Percentiles rank a stretch among this genome's conserved stretches.
phyloP scores from a whole-genome alignment of 1,284 basidiomycete species.

The Cryptococcus jaspeensis region DNA sequence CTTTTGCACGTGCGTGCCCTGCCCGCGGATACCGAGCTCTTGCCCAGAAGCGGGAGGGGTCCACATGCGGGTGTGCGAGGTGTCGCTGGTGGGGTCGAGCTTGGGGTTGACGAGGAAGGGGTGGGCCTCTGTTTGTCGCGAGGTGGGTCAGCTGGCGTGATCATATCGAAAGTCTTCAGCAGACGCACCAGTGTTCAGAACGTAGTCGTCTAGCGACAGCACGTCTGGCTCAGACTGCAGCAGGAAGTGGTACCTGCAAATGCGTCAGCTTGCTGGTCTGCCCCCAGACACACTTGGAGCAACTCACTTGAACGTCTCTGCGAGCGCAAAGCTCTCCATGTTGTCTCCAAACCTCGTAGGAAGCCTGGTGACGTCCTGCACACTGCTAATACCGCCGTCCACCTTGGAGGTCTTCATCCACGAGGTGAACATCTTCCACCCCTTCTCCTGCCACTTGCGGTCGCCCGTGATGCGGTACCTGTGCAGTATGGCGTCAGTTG shows the following conservation, averaged over 20 bases:
- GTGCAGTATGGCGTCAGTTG: slow-evolving; percentile 18
- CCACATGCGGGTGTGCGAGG: slow-evolving; percentile 32
- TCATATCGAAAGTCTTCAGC: not conserved
- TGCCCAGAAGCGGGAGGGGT: slow-evolving; percentile 11
- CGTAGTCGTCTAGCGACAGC: slow-evolving; percentile 59
- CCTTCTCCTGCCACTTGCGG: slow-evolving; percentile 58
- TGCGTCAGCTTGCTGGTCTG: too few species aligned
- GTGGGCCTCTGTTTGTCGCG: slow-evolving; percentile 51
- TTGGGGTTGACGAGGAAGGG: slow-evolving; percentile 42
- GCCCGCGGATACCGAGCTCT: slow-evolving; percentile 37
- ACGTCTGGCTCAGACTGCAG: slow-evolving; percentile 56
- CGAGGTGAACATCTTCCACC: slow-evolving; percentile 60
- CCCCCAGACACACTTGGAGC: not conserved
- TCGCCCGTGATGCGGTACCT: slow-evolving; percentile 60
- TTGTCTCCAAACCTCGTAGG: slow-evolving; percentile 37
- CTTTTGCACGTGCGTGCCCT: slow-evolving; percentile 50
- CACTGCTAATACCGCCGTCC: slow-evolving; percentile 49
- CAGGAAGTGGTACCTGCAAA: slow-evolving; percentile 51
- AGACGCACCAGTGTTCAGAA: slow-evolving; percentile 55
- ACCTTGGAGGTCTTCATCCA: slow-evolving; percentile 55
- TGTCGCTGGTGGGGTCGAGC: slow-evolving; percentile 18
- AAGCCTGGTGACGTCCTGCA: slow-evolving; percentile 54
- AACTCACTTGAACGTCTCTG: slow-evolving; percentile 57
- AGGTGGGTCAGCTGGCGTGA: not conserved
- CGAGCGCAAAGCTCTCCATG: slow-evolving; percentile 59